Percentiles rank a stretch among this genome's conserved stretches.
phyloP scores from a whole-genome alignment of 768 basidiomycete genomes.

The Phanerochaete carnosa region DNA sequence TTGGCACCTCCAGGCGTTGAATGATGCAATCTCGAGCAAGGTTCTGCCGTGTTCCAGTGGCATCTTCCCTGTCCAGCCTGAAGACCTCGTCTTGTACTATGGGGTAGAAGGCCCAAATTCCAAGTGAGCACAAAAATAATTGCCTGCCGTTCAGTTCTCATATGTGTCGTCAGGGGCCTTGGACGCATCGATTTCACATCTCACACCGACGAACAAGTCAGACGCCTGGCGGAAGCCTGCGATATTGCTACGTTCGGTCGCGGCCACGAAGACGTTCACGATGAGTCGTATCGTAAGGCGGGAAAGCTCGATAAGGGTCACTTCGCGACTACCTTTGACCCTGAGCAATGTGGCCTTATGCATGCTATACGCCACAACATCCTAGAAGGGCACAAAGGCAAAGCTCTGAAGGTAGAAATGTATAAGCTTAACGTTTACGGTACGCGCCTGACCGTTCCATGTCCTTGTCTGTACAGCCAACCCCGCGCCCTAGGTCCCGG shows the following conservation, averaged over 20 bases:
- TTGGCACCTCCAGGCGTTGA: background rate
- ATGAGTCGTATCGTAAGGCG: constrained; percentile 24
- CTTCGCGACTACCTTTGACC: constrained; percentile 18
- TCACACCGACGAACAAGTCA: constrained; percentile 3
- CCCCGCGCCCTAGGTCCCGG: constrained; percentile 13
- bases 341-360: constrained; percentile 7
- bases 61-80: background rate
- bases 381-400: constrained; percentile 7
- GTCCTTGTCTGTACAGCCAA: background rate
- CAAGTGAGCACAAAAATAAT: background rate
- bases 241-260: constrained; percentile 21
- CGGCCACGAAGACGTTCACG: constrained; percentile 16
- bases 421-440: constrained; percentile 29
- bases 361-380: constrained; percentile 7
- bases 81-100: constrained; percentile 4
- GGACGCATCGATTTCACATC: constrained; percentile 12
- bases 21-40: background rate
- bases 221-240: constrained; percentile 15
- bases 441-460: background rate
- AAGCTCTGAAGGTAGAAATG: constrained; percentile 16
- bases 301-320: constrained; percentile 20
- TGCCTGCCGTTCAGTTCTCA: background rate
- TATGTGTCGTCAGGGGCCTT: background rate
- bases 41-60: background rate
- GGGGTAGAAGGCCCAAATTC: background rate